Percentiles rank a stretch among this genome's conserved stretches.
Evolutionary conservation across 2,329 filamentous ascomycete genomes (phyloP).

Genomic region (Lomentospora prolificans): DNA sequence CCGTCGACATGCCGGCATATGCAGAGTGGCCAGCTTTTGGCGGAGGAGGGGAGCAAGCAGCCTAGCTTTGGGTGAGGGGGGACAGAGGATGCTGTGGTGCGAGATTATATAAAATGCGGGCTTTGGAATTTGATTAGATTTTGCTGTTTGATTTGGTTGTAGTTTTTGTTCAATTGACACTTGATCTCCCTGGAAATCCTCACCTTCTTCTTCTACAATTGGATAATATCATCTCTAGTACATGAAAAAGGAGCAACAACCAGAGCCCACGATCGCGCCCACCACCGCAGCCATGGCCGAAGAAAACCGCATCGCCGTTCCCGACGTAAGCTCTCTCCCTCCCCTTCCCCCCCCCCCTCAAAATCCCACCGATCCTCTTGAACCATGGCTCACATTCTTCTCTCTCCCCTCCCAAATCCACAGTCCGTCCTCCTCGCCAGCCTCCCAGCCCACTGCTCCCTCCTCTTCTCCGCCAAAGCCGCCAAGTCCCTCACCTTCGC

Average conservation of each 20-base stretch:
- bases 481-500: conserved; percentile 68
- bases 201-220: too few relatives aligned
- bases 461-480: conserved; percentile 76
- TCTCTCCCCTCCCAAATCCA: background rate
- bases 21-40: background rate
- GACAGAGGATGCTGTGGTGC: too few relatives aligned
- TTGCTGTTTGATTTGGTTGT: too few relatives aligned
- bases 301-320: background rate
- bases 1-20: background rate
- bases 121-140: too few relatives aligned
- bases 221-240: too few relatives aligned
- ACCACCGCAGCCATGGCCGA: background rate
- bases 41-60: background rate
- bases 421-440: conserved; percentile 1
- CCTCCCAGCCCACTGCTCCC: conserved; percentile 60
- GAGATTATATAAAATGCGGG: too few relatives aligned
- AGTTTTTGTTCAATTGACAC: too few relatives aligned
- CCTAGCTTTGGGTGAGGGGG: background rate
- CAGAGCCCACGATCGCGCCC: too few relatives aligned
- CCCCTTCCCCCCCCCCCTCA: background rate
- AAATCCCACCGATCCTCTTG: too few relatives aligned
- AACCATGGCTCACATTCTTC: too few relatives aligned
- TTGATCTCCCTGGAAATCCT: too few relatives aligned
- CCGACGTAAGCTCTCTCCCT: background rate
- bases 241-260: too few relatives aligned